Evolutionary conservation across 2,329 filamentous ascomycete genomes (phyloP).

Genomic region (Exophiala calicioides): DNA sequence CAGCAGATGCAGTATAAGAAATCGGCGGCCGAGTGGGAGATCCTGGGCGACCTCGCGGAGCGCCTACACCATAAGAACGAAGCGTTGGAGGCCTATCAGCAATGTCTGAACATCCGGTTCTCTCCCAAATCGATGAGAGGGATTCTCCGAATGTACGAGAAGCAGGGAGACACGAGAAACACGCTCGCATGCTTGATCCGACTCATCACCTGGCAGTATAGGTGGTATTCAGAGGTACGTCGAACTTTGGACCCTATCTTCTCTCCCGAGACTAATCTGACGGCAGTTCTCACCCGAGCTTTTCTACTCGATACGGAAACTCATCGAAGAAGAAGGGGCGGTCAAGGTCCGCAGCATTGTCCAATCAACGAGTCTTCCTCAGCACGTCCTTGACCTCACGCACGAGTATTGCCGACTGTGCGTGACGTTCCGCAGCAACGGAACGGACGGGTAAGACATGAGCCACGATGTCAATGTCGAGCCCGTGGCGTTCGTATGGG

Average conservation of each 20-base stretch:
- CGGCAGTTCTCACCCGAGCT: slow-evolving; percentile 82
- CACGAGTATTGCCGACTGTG: slow-evolving; percentile 95
- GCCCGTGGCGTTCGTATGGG: no score
- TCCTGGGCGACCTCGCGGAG: slow-evolving; percentile 87
- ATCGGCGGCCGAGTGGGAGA: slow-evolving; percentile 96
- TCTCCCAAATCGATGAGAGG: slow-evolving; percentile 89
- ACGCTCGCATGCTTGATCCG: slow-evolving; percentile 84
- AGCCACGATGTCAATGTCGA: not conserved
- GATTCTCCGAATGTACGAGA: slow-evolving; percentile 76
- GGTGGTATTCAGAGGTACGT: slow-evolving; percentile 92
- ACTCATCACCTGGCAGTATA: slow-evolving; percentile 95
- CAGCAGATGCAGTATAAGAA: slow-evolving; percentile 97
- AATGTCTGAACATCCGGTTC: slow-evolving; percentile 83
- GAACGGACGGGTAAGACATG: slow-evolving; percentile 70
- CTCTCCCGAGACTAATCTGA: slow-evolving; percentile 21
- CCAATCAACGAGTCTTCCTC: slow-evolving; percentile 89
- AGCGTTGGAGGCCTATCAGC: slow-evolving; percentile 87
- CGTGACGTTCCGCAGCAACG: slow-evolving; percentile 90
- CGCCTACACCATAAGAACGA: slow-evolving; percentile 90
- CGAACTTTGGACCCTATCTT: not conserved
- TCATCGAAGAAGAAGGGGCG: slow-evolving; percentile 96
- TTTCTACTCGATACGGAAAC: slow-evolving; percentile 79
- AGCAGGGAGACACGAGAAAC: slow-evolving; percentile 74
- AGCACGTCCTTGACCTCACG: slow-evolving; percentile 88
- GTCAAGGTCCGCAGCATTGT: slow-evolving; percentile 97